Percentiles rank a stretch among this genome's conserved stretches.
phyloP scores from a whole-genome alignment of 148 eudicot species.

The Simmondsia chinensis region DNA sequence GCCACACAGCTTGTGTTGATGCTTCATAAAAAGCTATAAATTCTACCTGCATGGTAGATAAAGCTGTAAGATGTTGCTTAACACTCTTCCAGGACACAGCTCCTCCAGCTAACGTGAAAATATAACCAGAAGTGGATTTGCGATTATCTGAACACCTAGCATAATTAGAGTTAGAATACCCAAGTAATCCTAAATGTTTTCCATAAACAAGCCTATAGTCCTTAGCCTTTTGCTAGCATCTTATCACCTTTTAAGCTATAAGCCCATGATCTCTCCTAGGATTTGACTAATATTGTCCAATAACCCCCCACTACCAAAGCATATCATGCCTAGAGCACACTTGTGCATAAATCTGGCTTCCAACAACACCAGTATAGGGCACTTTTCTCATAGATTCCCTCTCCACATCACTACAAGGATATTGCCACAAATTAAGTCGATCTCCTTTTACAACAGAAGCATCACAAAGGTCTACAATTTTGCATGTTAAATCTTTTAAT shows the following conservation, averaged over 20 bases:
- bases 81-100: not conserved
- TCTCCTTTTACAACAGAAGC: no score
- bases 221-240: not conserved
- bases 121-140: not conserved
- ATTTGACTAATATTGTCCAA: not conserved
- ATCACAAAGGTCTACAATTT: not conserved
- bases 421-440: no score
- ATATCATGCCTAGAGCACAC: not conserved
- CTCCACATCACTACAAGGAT: no score
- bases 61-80: not conserved
- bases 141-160: not conserved
- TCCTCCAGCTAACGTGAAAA: not conserved
- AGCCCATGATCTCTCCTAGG: not conserved
- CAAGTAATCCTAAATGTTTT: no score
- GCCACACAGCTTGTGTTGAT: no score
- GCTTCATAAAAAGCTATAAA: not conserved
- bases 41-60: not conserved
- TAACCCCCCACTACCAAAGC: not conserved
- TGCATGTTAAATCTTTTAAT: not conserved
- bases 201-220: not conserved
- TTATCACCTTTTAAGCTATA: not conserved
- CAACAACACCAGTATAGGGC: no score
- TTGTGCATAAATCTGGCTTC: not conserved
- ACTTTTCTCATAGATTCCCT: no score
- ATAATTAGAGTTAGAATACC: no score